phyloP scores from a whole-genome alignment of 495 filamentous ascomycete genomes.

The Podospora fimiseda region DNA sequence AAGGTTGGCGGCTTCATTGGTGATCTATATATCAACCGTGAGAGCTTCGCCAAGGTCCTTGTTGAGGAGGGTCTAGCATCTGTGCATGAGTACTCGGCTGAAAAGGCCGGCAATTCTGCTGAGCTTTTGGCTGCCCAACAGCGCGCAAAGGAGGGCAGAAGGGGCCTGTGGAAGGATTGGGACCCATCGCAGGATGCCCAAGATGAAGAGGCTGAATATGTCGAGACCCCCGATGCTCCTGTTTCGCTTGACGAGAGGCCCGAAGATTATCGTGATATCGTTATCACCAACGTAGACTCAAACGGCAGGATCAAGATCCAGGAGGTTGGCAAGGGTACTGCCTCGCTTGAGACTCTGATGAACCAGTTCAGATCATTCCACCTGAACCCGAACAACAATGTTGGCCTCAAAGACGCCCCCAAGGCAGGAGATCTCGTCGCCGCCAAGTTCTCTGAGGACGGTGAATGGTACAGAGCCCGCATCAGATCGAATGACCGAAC shows the following conservation, averaged over 20 bases:
- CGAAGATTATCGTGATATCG: conserved; percentile 86
- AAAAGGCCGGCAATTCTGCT: conserved; percentile 81
- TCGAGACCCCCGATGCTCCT: conserved; percentile 42
- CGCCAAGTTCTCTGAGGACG: conserved; percentile 79
- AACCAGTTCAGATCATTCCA: conserved; percentile 83
- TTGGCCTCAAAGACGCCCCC: conserved; percentile 64
- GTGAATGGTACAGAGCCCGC: conserved; percentile 89
- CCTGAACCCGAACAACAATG: conserved; percentile 63
- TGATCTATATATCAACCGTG: conserved; percentile 85
- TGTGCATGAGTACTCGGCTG: conserved; percentile 90
- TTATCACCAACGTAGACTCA: conserved; percentile 80
- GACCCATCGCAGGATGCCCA: conserved; percentile 74
- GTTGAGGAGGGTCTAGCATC: conserved; percentile 90
- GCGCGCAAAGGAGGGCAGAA: conserved; percentile 76
- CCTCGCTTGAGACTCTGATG: conserved; percentile 79
- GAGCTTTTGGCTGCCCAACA: conserved; percentile 86
- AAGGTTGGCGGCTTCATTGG: conserved; percentile 98
- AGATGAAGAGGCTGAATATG: conserved; percentile 43
- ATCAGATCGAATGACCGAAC: conserved; percentile 88
- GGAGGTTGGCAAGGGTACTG: conserved; percentile 73
- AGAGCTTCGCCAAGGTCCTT: conserved; percentile 91
- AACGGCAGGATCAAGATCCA: conserved; percentile 79
- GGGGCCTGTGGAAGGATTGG: conserved; percentile 89
- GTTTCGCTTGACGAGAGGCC: conserved; percentile 49
- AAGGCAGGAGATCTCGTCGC: conserved; percentile 89